Evolutionary conservation across 805 yeast species (phyloP), one percentile per base, ranked within the genome.

Genomic region (Hanseniaspora nectarophila): DNA sequence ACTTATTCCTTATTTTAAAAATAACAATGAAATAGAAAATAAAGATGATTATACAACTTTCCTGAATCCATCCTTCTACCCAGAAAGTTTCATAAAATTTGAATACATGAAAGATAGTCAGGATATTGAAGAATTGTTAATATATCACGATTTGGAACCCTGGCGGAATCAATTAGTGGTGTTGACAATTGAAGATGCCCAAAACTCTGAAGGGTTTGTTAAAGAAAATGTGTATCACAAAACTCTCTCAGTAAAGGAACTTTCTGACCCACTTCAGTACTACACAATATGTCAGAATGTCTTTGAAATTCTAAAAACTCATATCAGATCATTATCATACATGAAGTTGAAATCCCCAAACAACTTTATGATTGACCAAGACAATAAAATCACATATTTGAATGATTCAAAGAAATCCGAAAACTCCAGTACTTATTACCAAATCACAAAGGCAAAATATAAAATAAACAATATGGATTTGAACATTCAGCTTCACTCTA

Each of bases 21-120:
- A 87, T 16, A 68, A 94, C 56, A 69, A 88, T 32, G 74, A 82
- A 23, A 96, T 88, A 63, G 74, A 90, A 10, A 72, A 87, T 1
- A 84, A 92, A 5, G 74, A 81, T 24, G 54, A 70, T 18, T 45
- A 42, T 9, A 12, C 21, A 4, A 7, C 24, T 5, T 59, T 73
- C 58, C 88, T 88, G 71, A 85, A 84, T 58, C 96, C 97, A 1
- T 92, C 82, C 60, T 81, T 82, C 0, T 85, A 78, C 59, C 95
- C 97, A 0, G 73, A 74, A 46, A 97, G 97, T 12, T 33, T 39
- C 5, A 18, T 49, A 15, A 49, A 49, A 16, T 42, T 49, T 20
- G 18, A 26, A 8, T 49, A 49, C 15, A 33, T 35, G 5, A 33
- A 6, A 21, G 15, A 5, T 1, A 12, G 12, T 8, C 63, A 60